Conservation (phyloP, 1,139 yeast species). For the Pichia sp. region DNA sequence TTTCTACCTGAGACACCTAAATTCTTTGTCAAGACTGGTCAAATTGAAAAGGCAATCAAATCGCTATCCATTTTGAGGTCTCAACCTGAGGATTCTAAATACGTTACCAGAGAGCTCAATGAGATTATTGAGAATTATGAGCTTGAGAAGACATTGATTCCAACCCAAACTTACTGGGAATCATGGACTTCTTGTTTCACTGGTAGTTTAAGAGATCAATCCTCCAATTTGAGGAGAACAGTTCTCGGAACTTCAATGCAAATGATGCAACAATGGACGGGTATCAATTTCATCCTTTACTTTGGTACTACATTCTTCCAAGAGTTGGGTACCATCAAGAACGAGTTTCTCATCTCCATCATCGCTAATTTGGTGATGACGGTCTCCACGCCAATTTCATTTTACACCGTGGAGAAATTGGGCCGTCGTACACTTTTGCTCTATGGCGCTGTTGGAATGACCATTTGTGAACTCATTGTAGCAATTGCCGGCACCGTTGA, state of each 20-base stretch:
- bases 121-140: slow-evolving; percentile 38
- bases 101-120: slow-evolving; percentile 33
- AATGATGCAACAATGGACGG: slow-evolving; percentile 66
- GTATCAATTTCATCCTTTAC: slow-evolving; percentile 66
- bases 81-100: slow-evolving; percentile 34
- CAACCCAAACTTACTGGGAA: slow-evolving; percentile 21
- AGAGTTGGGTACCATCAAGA: slow-evolving; percentile 44
- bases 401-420: slow-evolving; percentile 35
- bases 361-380: slow-evolving; percentile 62
- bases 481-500: slow-evolving; percentile 48
- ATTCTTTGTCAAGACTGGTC: slow-evolving; percentile 44
- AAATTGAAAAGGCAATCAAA: slow-evolving; percentile 38
- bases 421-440: slow-evolving; percentile 49
- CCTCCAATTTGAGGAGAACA: slow-evolving; percentile 31
- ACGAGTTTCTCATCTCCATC: slow-evolving; percentile 41
- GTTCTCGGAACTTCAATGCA: slow-evolving; percentile 31
- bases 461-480: slow-evolving; percentile 51
- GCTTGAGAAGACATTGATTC: slow-evolving; percentile 30
- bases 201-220: slow-evolving; percentile 27
- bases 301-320: slow-evolving; percentile 60
- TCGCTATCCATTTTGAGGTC: slow-evolving; percentile 39
- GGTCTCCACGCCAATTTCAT: slow-evolving; percentile 30
- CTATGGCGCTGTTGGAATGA: slow-evolving; percentile 53
- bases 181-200: slow-evolving; percentile 30
- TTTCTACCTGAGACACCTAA: slow-evolving; percentile 67